Conservation (phyloP, 2,329 filamentous ascomycete genomes). For the Geosmithia morbida region DNA sequence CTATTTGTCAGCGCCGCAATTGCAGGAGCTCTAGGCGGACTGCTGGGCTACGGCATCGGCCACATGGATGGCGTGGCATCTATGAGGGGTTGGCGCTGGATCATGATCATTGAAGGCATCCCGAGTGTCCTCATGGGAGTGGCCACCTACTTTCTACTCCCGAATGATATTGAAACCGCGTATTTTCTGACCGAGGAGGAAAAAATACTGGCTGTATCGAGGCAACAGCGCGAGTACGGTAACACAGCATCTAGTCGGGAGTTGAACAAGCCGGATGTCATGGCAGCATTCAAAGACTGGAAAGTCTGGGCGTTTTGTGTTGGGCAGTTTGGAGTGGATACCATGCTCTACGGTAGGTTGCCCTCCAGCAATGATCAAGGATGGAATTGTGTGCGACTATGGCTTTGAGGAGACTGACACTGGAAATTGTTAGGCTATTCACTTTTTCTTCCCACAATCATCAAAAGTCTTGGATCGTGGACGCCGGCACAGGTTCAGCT, state of each 20-base stretch:
- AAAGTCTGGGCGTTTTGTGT: constrained; percentile 58
- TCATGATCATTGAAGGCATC: constrained; percentile 39
- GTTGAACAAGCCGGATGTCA: constrained; percentile 24
- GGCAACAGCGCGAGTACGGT: constrained; percentile 26
- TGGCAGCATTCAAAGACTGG: constrained; percentile 57
- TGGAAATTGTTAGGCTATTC: constrained; percentile 39
- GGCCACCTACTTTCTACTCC: constrained; percentile 17
- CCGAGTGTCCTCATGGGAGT: constrained; percentile 24
- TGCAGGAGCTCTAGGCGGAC: constrained; percentile 56
- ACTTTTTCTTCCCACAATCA: constrained; percentile 69
- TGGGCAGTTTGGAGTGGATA: constrained; percentile 59
- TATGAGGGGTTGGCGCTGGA: constrained; percentile 57
- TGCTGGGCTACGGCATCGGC: constrained; percentile 60
- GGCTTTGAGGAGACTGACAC: background rate
- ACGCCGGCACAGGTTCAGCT: constrained; percentile 53
- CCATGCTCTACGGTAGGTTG: constrained; percentile 51
- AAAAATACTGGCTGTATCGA: constrained; percentile 46
- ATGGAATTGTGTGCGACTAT: background rate
- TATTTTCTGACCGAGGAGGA: constrained; percentile 44
- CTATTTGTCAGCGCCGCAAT: constrained; percentile 58
- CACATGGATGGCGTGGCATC: constrained; percentile 55
- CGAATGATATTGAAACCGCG: constrained; percentile 32
- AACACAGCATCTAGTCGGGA: constrained; percentile 27
- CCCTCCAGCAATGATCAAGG: background rate
- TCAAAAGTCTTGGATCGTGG: constrained; percentile 44